A percentile compares a stretch with the other conserved stretches of the same genome.
Evolutionary conservation across 202 grass and related monocot species (phyloP).

Genomic region (Brachypodium distachyon): DNA sequence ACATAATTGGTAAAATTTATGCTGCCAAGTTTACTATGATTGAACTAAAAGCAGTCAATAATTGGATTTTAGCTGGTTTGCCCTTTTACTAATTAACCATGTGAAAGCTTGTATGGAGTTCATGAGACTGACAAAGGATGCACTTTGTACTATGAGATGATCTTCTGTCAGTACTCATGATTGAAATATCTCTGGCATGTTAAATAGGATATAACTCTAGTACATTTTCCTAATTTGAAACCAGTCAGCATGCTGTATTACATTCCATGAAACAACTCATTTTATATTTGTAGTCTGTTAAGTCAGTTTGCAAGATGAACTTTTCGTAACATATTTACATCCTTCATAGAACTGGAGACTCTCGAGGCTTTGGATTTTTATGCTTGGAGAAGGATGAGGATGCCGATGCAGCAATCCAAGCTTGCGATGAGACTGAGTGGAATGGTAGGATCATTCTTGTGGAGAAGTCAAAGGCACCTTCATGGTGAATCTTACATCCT

Average conservation of each 20-base stretch:
- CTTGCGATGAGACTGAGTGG: slow-evolving; percentile 76
- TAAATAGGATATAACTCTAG: neutral
- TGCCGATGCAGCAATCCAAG: slow-evolving; percentile 80
- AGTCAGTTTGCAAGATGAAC: neutral
- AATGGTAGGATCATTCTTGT: slow-evolving; percentile 87
- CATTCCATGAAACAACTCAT: neutral
- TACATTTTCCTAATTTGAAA: neutral
- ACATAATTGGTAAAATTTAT: neutral
- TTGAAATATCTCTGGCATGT: neutral
- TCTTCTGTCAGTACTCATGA: neutral
- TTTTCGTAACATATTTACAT: slow-evolving; percentile 11
- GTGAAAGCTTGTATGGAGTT: neutral
- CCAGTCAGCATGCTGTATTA: neutral
- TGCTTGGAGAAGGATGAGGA: slow-evolving; percentile 76
- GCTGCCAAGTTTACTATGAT: neutral
- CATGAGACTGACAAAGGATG: neutral
- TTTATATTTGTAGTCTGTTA: neutral
- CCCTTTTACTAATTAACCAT: neutral
- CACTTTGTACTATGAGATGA: neutral
- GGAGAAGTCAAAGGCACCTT: slow-evolving; percentile 74
- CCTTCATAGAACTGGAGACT: slow-evolving; percentile 61
- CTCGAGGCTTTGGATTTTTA: slow-evolving; percentile 82
- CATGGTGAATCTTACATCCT: slow-evolving; percentile 34
- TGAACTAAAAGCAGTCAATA: neutral
- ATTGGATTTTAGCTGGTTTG: slow-evolving; percentile 3